Evolutionary conservation across 495 filamentous ascomycete genomes (phyloP), one percentile per base, ranked within the genome.

Genomic region (Penicillium tannophilum): DNA sequence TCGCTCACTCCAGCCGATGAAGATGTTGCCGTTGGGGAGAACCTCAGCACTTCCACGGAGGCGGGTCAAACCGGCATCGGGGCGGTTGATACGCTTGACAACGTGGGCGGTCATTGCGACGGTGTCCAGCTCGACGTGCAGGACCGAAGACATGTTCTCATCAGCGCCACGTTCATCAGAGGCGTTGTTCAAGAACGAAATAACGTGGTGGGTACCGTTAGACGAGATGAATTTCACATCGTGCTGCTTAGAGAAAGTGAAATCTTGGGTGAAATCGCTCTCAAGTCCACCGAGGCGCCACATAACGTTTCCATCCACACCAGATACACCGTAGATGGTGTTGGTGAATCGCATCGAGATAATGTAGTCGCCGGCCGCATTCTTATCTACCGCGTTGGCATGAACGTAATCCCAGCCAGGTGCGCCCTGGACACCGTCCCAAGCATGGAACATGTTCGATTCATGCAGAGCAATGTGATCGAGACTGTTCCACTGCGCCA

Each of bases 31-130:
- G 43, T 80, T 78, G 0, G 82, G 77, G 4, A 88, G 75, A 3
- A 76, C 62, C 61, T 86, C 83, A 16, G 81, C 77, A 55, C 76
- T 86, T 24, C 86, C 86, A 57, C 86, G 85, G n/a, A 83, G 82
- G 17, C 79, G 79, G 19, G 82, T 80, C n/a, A 82, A 67, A 17
- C 74, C 74, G 33, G 65, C 67, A 33, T 83, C 77, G 0, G 84
- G 83, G 30, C 80, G 74, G 49, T 71, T 68, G 57, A 76, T 77
- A 31, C 75, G 73, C 14, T 68, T 66, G 39, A 72, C 60, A 46
- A 77, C 62, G 20, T 63, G 72, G 0, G 84, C 83, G 8, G 74
- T 82, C 70, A 73, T 76, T 64, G 74, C 73, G 1, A 59, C 59
- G 3, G 66, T 70, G 61, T 87, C 76, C n/a, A 87, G 58, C 42